Conservation (phyloP, 2,329 filamentous ascomycete genomes). For the Fusarium hainanense region DNA sequence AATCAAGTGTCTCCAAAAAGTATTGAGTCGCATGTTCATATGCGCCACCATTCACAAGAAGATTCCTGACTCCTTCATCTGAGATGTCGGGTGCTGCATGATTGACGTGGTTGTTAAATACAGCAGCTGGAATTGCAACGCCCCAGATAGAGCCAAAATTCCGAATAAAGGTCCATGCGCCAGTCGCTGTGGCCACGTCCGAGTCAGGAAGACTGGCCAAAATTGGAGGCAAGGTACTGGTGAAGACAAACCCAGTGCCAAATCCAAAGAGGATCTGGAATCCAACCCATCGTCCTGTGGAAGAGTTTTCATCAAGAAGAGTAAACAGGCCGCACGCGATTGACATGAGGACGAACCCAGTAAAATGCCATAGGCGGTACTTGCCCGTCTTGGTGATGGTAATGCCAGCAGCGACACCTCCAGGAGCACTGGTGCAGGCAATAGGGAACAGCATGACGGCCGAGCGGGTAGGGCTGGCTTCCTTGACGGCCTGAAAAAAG, state of each 20-base stretch:
- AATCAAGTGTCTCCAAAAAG: too few relatives aligned
- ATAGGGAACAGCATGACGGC: conserved; percentile 49
- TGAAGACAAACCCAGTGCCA: conserved; percentile 57
- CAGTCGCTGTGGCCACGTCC: conserved; percentile 53
- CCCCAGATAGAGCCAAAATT: too few relatives aligned
- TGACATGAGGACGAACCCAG: conserved; percentile 50
- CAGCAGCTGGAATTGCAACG: too few relatives aligned
- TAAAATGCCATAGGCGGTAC: conserved; percentile 50
- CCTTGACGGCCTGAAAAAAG: conserved; percentile 60
- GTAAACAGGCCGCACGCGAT: conserved; percentile 57
- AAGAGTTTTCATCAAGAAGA: conserved; percentile 52
- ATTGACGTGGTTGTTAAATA: too few relatives aligned
- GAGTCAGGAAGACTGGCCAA: conserved; percentile 53
- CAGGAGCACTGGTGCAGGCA: conserved; percentile 41
- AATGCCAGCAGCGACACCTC: conserved; percentile 43
- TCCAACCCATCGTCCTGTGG: conserved; percentile 54
- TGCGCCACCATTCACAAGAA: too few relatives aligned
- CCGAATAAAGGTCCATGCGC: too few relatives aligned
- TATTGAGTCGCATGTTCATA: too few relatives aligned
- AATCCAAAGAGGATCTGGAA: conserved; percentile 53
- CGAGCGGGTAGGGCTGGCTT: conserved; percentile 47
- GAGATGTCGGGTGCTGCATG: too few relatives aligned
- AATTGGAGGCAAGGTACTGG: conserved; percentile 56
- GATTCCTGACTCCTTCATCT: too few relatives aligned
- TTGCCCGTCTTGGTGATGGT: conserved; percentile 48